A percentile compares a stretch with the other conserved stretches of the same genome.
These are phyloP conservation scores for Manihot esculenta DNA, from an alignment of 441 rosid species.

Conservation along the genomic window DNA sequence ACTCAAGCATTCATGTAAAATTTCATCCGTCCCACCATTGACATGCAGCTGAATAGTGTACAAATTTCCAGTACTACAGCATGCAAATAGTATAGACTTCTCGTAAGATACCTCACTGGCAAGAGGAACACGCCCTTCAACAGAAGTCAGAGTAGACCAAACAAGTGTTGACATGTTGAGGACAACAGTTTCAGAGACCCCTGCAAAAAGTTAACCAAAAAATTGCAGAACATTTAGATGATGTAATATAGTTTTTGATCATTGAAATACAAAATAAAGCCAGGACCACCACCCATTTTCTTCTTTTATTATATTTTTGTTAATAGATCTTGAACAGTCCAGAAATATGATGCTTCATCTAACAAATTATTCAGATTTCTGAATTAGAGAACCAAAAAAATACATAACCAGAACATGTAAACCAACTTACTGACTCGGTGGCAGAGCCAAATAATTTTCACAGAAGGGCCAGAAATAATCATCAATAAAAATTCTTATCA, in stretches of 20 bases:
- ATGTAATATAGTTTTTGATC: background rate
- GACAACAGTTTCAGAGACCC: slow-evolving; percentile 90
- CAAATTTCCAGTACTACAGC: background rate
- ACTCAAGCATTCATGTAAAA: background rate
- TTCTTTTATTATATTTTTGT: background rate
- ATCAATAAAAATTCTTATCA: no score
- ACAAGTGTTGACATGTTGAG: slow-evolving; percentile 97
- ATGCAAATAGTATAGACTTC: background rate
- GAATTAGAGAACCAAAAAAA: background rate
- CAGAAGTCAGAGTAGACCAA: slow-evolving; percentile 90
- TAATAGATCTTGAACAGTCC: background rate
- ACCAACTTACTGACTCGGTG: background rate
- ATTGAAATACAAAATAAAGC: background rate
- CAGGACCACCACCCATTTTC: background rate
- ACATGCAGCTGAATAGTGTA: background rate
- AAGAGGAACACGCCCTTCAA: slow-evolving; percentile 87
- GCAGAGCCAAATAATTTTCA: no score
- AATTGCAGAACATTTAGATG: background rate
- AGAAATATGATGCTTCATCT: slow-evolving; percentile 8
- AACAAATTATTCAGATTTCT: background rate
- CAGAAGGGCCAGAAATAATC: no score
- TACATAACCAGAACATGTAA: background rate
- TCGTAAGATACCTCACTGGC: slow-evolving; percentile 86
- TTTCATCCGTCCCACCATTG: background rate
- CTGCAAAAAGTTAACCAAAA: slow-evolving; percentile 38